Conservation (phyloP, 495 filamentous ascomycete species). For the Penicillium dipodomyicola region DNA sequence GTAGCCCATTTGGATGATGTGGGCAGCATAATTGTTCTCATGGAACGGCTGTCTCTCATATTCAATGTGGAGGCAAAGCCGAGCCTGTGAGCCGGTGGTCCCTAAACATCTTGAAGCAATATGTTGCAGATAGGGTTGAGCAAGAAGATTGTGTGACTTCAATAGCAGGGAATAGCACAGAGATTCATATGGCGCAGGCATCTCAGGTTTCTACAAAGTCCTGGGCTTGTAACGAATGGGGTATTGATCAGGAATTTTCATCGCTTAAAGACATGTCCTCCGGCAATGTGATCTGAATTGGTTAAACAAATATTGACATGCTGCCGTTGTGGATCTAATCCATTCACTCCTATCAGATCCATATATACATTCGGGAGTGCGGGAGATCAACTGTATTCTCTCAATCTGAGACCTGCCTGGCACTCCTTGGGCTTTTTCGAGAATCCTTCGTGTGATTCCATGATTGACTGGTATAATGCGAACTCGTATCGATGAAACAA, state of each 20-base stretch:
- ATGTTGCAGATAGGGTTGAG: slow-evolving; percentile 9
- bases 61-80: slow-evolving; percentile 20
- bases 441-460: slow-evolving; percentile 77
- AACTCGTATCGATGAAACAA: slow-evolving; percentile 69
- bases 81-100: slow-evolving; percentile 24
- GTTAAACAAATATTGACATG: background rate
- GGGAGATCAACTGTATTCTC: slow-evolving; percentile 11
- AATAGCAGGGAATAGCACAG: background rate
- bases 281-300: slow-evolving; percentile 2
- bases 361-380: background rate
- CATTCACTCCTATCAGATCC: background rate
- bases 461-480: slow-evolving; percentile 51
- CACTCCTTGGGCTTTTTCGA: slow-evolving; percentile 73
- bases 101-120: slow-evolving; percentile 18
- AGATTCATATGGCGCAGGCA: background rate
- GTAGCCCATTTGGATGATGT: slow-evolving; percentile 8
- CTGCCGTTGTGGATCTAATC: background rate
- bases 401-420: slow-evolving; percentile 59
- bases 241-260: slow-evolving; percentile 17
- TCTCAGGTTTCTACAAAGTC: background rate
- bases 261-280: slow-evolving; percentile 24
- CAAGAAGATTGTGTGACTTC: background rate
- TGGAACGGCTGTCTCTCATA: slow-evolving; percentile 19
- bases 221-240: slow-evolving; percentile 13
- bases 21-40: slow-evolving; percentile 4